These are phyloP conservation scores for Rhodotorula glutinis DNA, from an alignment of 1,284 basidiomycete genomes.

Conservation along the genomic window DNA sequence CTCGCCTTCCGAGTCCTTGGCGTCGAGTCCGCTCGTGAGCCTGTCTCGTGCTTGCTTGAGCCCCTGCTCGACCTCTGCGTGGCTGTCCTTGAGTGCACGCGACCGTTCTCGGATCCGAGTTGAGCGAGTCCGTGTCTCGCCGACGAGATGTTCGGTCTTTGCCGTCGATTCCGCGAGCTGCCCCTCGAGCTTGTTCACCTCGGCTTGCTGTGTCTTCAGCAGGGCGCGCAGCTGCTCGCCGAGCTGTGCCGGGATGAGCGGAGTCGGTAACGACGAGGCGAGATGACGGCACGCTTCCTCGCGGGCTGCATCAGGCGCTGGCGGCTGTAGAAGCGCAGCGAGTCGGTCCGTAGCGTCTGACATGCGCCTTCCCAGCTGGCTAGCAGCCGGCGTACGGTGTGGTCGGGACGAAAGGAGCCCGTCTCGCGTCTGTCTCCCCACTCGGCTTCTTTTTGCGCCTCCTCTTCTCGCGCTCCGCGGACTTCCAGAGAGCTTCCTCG, in stretches of 20 bases:
- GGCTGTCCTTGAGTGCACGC: not conserved
- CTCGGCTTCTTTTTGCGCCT: too few relatives aligned
- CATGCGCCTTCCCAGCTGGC: too few relatives aligned
- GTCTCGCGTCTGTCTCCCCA: too few relatives aligned
- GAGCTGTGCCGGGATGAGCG: too few relatives aligned
- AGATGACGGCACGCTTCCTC: too few relatives aligned
- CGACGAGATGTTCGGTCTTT: not conserved
- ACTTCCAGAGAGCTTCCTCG: not conserved
- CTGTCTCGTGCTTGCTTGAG: not conserved
- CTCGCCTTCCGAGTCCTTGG: not conserved
- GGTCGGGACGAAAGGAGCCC: too few relatives aligned
- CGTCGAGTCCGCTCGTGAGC: constrained; percentile 14
- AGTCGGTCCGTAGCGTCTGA: constrained; percentile 2
- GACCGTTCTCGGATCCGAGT: constrained; percentile 3
- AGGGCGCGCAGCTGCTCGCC: not conserved
- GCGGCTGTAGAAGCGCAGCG: too few relatives aligned
- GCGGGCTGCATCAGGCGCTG: too few relatives aligned
- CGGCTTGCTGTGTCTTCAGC: not conserved
- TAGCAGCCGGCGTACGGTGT: too few relatives aligned
- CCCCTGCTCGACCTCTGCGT: not conserved
- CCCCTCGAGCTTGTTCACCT: not conserved
- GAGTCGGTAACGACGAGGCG: too few relatives aligned
- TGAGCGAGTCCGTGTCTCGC: not conserved
- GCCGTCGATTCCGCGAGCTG: constrained; percentile 5
- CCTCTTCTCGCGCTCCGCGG: not conserved